A percentile compares a stretch with the other conserved stretches of the same genome.
Conservation (phyloP, 108 stramenopile genomes). For the Mayamaea pseudoterrestris region DNA sequence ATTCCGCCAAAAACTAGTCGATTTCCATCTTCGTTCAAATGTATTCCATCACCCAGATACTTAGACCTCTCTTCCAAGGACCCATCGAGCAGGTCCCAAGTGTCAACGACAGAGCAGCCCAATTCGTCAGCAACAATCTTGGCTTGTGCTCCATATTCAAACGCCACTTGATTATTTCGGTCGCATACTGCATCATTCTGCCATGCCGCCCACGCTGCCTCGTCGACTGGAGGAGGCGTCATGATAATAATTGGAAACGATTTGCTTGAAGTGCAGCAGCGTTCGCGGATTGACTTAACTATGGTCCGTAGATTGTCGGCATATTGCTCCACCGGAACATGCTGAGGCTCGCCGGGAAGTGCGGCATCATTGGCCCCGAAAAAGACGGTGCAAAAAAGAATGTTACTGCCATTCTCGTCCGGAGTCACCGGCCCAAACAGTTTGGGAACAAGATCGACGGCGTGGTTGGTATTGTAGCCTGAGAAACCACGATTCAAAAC, state of each 20-base stretch:
- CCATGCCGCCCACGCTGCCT: constrained; percentile 1
- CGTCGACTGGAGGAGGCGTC: constrained; percentile 59
- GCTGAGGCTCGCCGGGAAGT: constrained; percentile 40
- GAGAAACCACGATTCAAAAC: constrained; percentile 60
- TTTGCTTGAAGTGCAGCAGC: not conserved
- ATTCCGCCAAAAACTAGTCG: constrained; percentile 34
- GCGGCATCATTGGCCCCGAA: constrained; percentile 23
- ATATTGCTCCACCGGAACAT: constrained; percentile 45
- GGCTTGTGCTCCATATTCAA: constrained; percentile 31
- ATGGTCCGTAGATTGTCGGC: constrained; percentile 33
- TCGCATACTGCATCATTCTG: constrained; percentile 7
- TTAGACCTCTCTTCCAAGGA: constrained; percentile 6
- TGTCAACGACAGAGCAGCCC: constrained; percentile 32
- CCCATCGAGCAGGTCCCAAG: constrained; percentile 39
- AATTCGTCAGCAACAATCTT: constrained; percentile 21
- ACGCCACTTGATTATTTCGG: constrained; percentile 29
- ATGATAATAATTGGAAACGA: constrained; percentile 44
- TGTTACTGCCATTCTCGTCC: not conserved
- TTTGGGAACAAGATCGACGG: constrained; percentile 23
- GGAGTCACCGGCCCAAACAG: constrained; percentile 21
- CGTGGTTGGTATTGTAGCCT: constrained; percentile 57
- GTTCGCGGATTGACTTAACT: constrained; percentile 20
- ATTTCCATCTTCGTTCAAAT: constrained; percentile 48
- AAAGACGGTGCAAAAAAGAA: not conserved
- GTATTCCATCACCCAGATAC: constrained; percentile 57